Conservation (phyloP, 83 land plant species). For the Picea mariana region DNA sequence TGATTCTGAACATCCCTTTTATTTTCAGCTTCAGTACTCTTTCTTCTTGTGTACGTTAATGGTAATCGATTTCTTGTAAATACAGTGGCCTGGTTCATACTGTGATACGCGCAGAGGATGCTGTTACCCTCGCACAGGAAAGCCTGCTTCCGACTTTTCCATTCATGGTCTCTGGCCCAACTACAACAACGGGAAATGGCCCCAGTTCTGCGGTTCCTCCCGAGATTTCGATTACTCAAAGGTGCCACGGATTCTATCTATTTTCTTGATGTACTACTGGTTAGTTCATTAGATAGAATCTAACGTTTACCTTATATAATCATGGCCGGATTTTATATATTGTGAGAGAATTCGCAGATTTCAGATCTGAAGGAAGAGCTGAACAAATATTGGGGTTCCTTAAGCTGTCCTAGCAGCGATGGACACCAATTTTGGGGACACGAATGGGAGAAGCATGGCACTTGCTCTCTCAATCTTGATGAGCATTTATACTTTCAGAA, state of each 20-base stretch:
- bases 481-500: constrained; percentile 66
- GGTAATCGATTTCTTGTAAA: not conserved
- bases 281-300: too few species aligned
- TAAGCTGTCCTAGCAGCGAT: constrained; percentile 75
- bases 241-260: too few species aligned
- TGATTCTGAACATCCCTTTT: too few species aligned
- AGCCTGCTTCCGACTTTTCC: too few species aligned
- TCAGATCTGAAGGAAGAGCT: constrained; percentile 41
- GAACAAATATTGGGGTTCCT: constrained; percentile 64
- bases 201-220: too few species aligned
- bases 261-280: constrained; percentile 20
- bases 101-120: constrained; percentile 62
- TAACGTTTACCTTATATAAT: not conserved
- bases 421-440: constrained; percentile 79
- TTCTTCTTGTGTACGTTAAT: not conserved
- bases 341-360: constrained; percentile 33
- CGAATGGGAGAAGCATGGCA: constrained; percentile 95
- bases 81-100: constrained; percentile 96
- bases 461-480: constrained; percentile 68
- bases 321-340: not conserved
- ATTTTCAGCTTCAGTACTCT: too few species aligned
- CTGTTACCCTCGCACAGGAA: constrained; percentile 85
- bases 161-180: too few species aligned
- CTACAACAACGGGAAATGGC: too few species aligned
- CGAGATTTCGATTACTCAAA: too few species aligned